A percentile compares a stretch with the other conserved stretches of the same genome.
These are phyloP conservation scores for Geoglossum cookeanum DNA, from an alignment of 2,329 filamentous ascomycete genomes.

Conservation along the genomic window DNA sequence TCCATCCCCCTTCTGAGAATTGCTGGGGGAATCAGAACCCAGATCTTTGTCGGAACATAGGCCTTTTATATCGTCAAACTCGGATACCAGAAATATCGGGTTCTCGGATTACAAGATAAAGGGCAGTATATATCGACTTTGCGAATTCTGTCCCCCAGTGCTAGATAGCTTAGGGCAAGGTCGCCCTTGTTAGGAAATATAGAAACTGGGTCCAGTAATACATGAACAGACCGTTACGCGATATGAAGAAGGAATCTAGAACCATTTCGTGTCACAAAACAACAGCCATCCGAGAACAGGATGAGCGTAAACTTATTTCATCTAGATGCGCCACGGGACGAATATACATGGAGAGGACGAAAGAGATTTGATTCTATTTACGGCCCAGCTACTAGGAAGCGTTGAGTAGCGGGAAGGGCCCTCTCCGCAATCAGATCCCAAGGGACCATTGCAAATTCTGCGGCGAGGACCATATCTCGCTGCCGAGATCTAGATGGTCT, in stretches of 20 bases:
- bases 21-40: too few species aligned
- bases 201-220: neutral
- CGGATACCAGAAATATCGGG: too few species aligned
- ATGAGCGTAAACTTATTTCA: neutral
- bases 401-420: neutral
- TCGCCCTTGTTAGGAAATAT: neutral
- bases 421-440: neutral
- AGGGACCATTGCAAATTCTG: neutral
- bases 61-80: too few species aligned
- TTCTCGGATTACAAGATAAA: too few species aligned
- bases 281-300: neutral
- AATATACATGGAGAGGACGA: neutral
- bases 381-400: neutral
- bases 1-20: too few species aligned
- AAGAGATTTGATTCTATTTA: neutral
- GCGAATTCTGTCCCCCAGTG: too few species aligned
- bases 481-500: neutral
- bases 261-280: neutral
- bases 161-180: neutral
- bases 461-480: neutral
- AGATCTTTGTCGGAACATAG: too few species aligned
- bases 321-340: neutral
- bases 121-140: too few species aligned
- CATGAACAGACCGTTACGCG: neutral
- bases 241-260: neutral